Evolutionary conservation across 2,329 filamentous ascomycete genomes (phyloP), one percentile per base, ranked within the genome.

Genomic region (Microcyclosporella mali): DNA sequence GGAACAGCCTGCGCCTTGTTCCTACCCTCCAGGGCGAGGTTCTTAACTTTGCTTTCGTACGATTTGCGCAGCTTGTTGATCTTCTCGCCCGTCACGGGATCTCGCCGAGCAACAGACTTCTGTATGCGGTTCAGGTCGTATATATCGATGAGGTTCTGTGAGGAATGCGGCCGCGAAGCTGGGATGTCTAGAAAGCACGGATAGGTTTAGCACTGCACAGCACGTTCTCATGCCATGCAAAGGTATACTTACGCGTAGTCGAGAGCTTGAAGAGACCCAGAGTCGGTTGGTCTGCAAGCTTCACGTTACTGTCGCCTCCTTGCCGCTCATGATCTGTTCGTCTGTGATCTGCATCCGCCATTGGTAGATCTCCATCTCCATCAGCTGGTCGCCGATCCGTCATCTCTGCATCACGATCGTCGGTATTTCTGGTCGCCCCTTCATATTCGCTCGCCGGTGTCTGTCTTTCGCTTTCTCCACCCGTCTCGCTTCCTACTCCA

Each of bases 11-110:
- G 27, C 12, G 70, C 63, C 56, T 74, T 74, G 45, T 70, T 70
- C 49, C 69, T 69, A 36, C 73, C 73, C 18, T 70, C 65, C 12
- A 74, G 65, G 33, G 66, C 64, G 44, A 76, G 58, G 30, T 61
- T 61, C 54, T 73, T 74, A 46, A 74, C 69, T 50, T 75, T 73
- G 37, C 69, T 70, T 54, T 74, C 72, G 53, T 76, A 77, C 27
- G 71, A 73, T 53, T 75, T 76, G 30, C 79, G 69, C 32, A 83
- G 67, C 58, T 77, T 75, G 63, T 82, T 73, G 48, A 72, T 81
- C 65, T 83, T 83, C 57, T 81, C 78, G 47, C 78, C 78, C n/a
- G 77, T 81, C 15, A 70, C 61, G 12, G 77, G 76, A 59, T 83
- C 77, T 37, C 67, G 71, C 41, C 79, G 69, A 46, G 74, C 77